phyloP scores from a whole-genome alignment of 192 early-diverging fungal species.

The Rhizophagus clarus region DNA sequence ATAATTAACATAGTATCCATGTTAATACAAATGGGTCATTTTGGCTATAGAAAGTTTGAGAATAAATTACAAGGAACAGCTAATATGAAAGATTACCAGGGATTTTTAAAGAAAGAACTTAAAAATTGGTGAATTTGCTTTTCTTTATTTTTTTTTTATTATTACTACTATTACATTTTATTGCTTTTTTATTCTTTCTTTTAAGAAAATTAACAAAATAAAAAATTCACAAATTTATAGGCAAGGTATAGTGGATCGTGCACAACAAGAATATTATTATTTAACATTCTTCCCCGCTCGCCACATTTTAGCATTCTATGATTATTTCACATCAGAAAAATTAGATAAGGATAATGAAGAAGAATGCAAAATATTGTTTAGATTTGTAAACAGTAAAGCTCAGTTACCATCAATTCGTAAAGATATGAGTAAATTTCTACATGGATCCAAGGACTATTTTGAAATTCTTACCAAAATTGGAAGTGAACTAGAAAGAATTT shows the following conservation, averaged over 20 bases:
- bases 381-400: neutral
- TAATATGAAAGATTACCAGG: conserved; percentile 9
- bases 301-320: conserved; percentile 28
- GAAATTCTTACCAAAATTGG: conserved; percentile 15
- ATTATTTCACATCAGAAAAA: conserved; percentile 21
- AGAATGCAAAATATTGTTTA: neutral
- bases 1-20: conserved; percentile 22
- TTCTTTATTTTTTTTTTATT: neutral
- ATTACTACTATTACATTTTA: no score
- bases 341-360: neutral
- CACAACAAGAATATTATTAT: conserved; percentile 23
- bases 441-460: neutral
- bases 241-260: neutral
- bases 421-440: neutral
- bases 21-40: conserved; percentile 32
- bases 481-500: neutral
- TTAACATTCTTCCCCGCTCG: conserved; percentile 18
- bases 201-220: neutral
- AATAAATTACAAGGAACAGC: neutral
- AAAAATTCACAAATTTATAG: neutral
- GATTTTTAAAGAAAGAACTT: conserved; percentile 16
- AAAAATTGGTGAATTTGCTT: neutral
- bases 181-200: neutral
- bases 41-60: conserved; percentile 29
- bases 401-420: no score